Evolutionary conservation across 495 filamentous ascomycete species (phyloP).

Genomic region (Penicillium verhagenii): DNA sequence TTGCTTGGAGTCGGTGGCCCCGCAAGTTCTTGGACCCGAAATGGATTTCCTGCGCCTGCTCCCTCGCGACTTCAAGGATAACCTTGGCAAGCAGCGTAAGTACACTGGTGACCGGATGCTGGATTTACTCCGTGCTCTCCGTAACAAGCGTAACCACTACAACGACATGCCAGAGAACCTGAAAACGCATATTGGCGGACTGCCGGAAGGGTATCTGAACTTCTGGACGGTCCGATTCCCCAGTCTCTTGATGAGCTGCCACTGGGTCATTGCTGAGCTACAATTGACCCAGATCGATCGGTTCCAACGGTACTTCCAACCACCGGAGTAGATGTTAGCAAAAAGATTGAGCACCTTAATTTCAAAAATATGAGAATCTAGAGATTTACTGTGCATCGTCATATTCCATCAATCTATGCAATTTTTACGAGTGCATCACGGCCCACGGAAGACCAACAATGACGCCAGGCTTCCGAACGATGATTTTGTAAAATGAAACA

Average conservation of each 20-base stretch:
- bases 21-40: slow-evolving; percentile 53
- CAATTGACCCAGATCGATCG: slow-evolving; percentile 64
- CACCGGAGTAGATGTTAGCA: slow-evolving; percentile 20
- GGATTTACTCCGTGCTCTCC: slow-evolving; percentile 81
- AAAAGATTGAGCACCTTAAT: background rate
- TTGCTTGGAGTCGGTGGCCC: slow-evolving; percentile 58
- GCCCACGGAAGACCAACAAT: too few relatives aligned
- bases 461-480: too few relatives aligned
- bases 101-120: slow-evolving; percentile 81
- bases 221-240: slow-evolving; percentile 88
- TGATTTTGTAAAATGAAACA: too few relatives aligned
- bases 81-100: slow-evolving; percentile 89
- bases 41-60: slow-evolving; percentile 76
- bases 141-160: slow-evolving; percentile 97
- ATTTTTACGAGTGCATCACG: too few relatives aligned
- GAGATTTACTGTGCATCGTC: too few relatives aligned
- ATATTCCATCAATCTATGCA: too few relatives aligned
- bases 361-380: too few relatives aligned
- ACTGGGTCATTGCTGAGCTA: slow-evolving; percentile 66
- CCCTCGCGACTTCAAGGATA: slow-evolving; percentile 78
- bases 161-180: slow-evolving; percentile 82
- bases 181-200: slow-evolving; percentile 71
- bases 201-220: slow-evolving; percentile 80
- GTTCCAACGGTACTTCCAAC: slow-evolving; percentile 71
- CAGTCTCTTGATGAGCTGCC: slow-evolving; percentile 76